These are phyloP conservation scores for Brasenia schreberi DNA, from an alignment of 164 flowering plant genomes.

Conservation along the genomic window DNA sequence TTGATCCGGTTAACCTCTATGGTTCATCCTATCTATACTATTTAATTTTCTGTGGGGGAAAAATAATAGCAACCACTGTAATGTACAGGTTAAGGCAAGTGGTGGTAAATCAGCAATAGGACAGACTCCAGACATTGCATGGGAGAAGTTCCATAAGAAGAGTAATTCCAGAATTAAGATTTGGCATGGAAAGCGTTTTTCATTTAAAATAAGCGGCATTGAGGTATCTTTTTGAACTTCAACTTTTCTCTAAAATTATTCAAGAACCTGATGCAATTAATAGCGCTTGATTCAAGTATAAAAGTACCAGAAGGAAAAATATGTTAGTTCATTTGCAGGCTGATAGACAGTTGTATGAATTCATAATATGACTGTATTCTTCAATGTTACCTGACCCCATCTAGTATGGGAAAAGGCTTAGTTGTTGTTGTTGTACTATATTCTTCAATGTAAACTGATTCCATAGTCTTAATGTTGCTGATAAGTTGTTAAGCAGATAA, in stretches of 20 bases:
- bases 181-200: constrained; percentile 61
- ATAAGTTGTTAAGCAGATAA: too few species aligned
- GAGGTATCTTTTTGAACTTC: constrained; percentile 36
- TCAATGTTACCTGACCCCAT: too few species aligned
- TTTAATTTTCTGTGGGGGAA: too few species aligned
- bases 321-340: background rate
- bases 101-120: constrained; percentile 61
- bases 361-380: too few species aligned
- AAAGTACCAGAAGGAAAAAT: background rate
- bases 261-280: background rate
- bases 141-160: constrained; percentile 70
- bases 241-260: background rate
- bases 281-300: background rate
- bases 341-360: too few species aligned
- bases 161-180: constrained; percentile 33
- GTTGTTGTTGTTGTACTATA: too few species aligned
- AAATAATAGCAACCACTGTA: background rate
- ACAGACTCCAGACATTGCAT: constrained; percentile 80
- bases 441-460: too few species aligned
- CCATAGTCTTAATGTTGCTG: too few species aligned
- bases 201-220: constrained; percentile 70
- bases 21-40: too few species aligned
- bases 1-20: too few species aligned
- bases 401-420: too few species aligned
- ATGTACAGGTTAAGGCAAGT: constrained; percentile 39